Base-by-base conservation (phyloP, 2,329 filamentous ascomycete species). In the Chlorencoelia australis region DNA sequence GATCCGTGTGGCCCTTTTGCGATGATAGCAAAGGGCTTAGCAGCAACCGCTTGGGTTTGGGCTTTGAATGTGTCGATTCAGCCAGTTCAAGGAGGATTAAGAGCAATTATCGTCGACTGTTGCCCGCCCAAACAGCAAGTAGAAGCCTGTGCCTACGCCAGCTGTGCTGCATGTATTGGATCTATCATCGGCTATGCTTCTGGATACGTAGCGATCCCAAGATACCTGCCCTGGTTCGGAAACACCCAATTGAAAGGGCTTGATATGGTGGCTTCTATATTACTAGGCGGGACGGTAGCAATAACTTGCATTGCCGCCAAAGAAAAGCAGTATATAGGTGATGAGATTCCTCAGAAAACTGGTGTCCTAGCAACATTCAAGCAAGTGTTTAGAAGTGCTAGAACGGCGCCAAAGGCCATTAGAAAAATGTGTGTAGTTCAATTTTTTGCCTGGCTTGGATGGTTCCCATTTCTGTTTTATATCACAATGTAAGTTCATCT, bases 381-480 rank as follows among this genome's bases (percentile, higher is more conserved):
- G 8, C 24, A 37, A 8, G 26, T 44, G 4, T 29, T 27, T 21
- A 24, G 21, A 13, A 37, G 18, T 24, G 30, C 25, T 14, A 39
- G 39, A n/a, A 33, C 18, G 14, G 27, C 35, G 13, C 40, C 39
- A 13, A 36, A 8, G 24, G 30, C 26, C 9, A 38, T 44, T 14
- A 29, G 24, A 27, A 39, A 36, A 20, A 43, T 56, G 3, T 55
- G 48, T 28, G 25, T 41, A 10, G 43, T 53, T 18, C 53, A 56
- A 22, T 54, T 56, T 20, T 51, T 49, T 35, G 44, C 55, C 11
- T 58, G 54, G 53, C 41, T 59, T 18, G 54, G 50, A 3, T 60
- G 57, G 57, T 60, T 58, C 41, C 50, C 50, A 4, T 59, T 59
- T 36, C 42, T 60, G 9, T 60, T 54, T 30, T 59, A 60, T 37